These are phyloP conservation scores for Pleurotus cornucopiae DNA, from an alignment of 768 basidiomycete genomes.

Conservation along the genomic window DNA sequence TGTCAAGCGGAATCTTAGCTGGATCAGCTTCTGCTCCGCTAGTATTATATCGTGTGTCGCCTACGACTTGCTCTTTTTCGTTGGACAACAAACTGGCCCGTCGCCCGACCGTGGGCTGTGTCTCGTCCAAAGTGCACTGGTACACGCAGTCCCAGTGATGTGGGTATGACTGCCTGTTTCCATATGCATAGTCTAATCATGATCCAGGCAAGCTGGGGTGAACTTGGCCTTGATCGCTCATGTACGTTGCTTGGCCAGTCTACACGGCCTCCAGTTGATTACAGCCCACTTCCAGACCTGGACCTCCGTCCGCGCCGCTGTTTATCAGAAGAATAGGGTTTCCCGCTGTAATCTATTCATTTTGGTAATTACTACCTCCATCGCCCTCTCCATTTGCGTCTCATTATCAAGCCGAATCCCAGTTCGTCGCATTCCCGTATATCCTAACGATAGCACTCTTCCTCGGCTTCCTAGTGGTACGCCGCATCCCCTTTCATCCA, in stretches of 20 bases:
- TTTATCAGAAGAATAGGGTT: not conserved
- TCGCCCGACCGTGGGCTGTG: not conserved
- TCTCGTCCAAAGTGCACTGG: not conserved
- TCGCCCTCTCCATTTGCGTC: not conserved
- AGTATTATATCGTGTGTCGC: not conserved
- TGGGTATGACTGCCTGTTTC: not conserved
- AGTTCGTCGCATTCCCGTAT: not conserved
- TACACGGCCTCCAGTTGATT: not conserved
- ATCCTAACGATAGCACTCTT: not conserved
- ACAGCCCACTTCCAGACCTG: not conserved
- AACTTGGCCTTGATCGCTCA: not conserved
- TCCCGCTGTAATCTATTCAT: not conserved
- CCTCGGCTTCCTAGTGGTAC: constrained; percentile 1
- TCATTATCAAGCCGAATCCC: not conserved
- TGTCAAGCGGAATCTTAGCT: constrained; percentile 1
- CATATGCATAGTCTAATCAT: not conserved
- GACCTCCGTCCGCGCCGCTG: not conserved
- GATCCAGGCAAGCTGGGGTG: not conserved
- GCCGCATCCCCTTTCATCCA: not conserved
- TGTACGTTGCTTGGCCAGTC: not conserved
- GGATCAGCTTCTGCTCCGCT: constrained; percentile 1
- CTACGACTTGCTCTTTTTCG: constrained; percentile 3
- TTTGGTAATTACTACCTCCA: not conserved
- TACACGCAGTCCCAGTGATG: not conserved
- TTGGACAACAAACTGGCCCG: constrained; percentile 2